Evolutionary conservation across 1,284 basidiomycete species (phyloP), one percentile per base, ranked within the genome.

Genomic region (Porogramme epimiltina): DNA sequence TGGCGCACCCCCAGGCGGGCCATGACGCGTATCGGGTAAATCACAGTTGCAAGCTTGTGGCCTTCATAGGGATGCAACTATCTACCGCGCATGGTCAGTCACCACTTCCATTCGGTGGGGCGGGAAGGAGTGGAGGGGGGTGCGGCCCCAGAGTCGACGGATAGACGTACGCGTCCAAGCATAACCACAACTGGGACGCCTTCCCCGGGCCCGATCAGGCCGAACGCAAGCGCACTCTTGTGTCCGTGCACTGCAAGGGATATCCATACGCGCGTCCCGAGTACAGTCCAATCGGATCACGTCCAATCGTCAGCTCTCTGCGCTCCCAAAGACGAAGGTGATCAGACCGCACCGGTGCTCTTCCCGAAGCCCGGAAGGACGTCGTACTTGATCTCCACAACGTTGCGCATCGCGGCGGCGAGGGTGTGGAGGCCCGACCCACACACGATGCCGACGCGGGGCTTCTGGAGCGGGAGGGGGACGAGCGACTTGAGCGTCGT

Each of bases 1-100:
- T 87, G 74, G 59, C 81, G 79, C 38, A 91, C 79, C 3, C 92
- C 91, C 24, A 94, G 70, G 51, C 75, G 76, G 20, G 85, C 85
- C 80, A 94, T 84, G 6, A 88, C 73, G 38, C 91, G 79, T 45
- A 93, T 84, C 9, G 90, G 91, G 63, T 89, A 93, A 9, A 86
- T 81, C 16, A 91, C 85, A 3, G 80, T 80, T 3, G 77, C 69
- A 23, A 91, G 71, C 19, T 74, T 67, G 62, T 92, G 84, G 3
- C 91, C 91, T 70, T 94, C 91, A 62, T 93, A 94, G 3, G 84
- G 78, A 67, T 93, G 91, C 60, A 93, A 90, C 89, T 89, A 60
- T 62, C 56, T 62, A 18, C 10, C 34, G 53, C 50, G 37, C 48
- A 13, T 3, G 11, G 19, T 38, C 3, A 36, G 19, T 20, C 25